Percentiles rank a stretch among this genome's conserved stretches.
Conservation (phyloP, 495 filamentous ascomycete species). For the Penicillium malachiteum region DNA sequence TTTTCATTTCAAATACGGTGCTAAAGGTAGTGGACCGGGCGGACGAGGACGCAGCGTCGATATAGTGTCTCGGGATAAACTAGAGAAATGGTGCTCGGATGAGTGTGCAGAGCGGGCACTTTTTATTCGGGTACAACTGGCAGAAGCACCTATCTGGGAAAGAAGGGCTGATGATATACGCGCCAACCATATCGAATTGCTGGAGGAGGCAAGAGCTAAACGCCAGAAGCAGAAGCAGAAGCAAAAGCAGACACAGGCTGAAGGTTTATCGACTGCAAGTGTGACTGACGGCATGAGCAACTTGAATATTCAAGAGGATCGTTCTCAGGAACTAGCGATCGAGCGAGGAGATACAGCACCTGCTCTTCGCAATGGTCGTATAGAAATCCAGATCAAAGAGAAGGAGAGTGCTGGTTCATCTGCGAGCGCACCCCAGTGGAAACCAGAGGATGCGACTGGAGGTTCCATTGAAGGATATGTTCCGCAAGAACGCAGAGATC, state of each 20-base stretch:
- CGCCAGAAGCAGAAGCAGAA: constrained; percentile 12
- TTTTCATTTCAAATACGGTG: constrained; percentile 49
- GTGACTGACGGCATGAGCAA: constrained; percentile 33
- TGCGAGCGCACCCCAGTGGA: constrained; percentile 30
- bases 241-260: constrained; percentile 11
- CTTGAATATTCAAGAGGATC: constrained; percentile 30
- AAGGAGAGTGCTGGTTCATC: constrained; percentile 23
- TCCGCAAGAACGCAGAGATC: constrained; percentile 23
- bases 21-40: constrained; percentile 51
- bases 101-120: constrained; percentile 74
- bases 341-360: constrained; percentile 46
- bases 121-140: constrained; percentile 84
- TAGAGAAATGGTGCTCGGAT: constrained; percentile 87
- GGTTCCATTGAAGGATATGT: constrained; percentile 50
- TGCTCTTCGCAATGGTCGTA: constrained; percentile 31
- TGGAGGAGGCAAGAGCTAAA: constrained; percentile 48
- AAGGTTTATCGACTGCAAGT: constrained; percentile 11
- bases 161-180: constrained; percentile 48
- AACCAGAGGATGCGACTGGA: constrained; percentile 36
- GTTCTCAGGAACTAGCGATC: constrained; percentile 41
- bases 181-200: constrained; percentile 46
- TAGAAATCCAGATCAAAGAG: constrained; percentile 42
- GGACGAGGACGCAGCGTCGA: constrained; percentile 51
- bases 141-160: constrained; percentile 73
- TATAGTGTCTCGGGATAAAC: constrained; percentile 60